Evolutionary conservation across 2,329 filamentous ascomycete genomes (phyloP), one percentile per base, ranked within the genome.

Genomic region (Cytospora mali): DNA sequence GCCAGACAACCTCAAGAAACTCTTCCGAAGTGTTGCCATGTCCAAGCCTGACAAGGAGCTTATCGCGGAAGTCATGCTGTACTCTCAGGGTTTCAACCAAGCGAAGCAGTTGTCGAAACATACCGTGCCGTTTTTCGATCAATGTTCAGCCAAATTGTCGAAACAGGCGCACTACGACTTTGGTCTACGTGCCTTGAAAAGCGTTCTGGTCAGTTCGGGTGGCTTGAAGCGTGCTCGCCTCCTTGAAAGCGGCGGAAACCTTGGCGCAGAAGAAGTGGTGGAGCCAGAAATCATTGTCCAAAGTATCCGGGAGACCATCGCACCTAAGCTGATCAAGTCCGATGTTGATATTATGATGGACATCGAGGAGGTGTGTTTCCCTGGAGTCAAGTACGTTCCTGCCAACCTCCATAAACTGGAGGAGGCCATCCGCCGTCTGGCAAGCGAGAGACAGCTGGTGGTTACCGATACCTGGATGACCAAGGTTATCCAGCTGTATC

Each of bases 91-190:
- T 72, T 99, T 99, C 82, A 96, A 92, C 71, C 92, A 97, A 75
- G 95, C 95, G 39, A 99, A 98, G 78, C 82, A 89, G 64, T 82
- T 99, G 6, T 97, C 95, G 1, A 95, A 94, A 73, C 93, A 98
- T 70, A 96, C 94, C 0, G 95, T 99, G 27, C 96, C 95, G 0
- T 99, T 99, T 83, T 99, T 99, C 77, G 95, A 99, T 73, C 88
- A 90, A 71, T 99, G 96, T 74, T 82, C 91, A 9, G 83, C 80
- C 27, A 85, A 84, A 64, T 80, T 99, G 29, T 97, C 94, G 1
- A 97, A 97, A 74, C 96, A 99, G 76, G 93, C 96, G 1, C 95
- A 99, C 75, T 99, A 99, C 76, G 95, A 99, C 76, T 99, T 99
- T 72, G 95, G 95, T 71, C 85, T 99, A 54, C 93, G 95, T 86